Base-by-base conservation (phyloP, 306 rosid genomes). In the Vachellia pachyceras region DNA sequence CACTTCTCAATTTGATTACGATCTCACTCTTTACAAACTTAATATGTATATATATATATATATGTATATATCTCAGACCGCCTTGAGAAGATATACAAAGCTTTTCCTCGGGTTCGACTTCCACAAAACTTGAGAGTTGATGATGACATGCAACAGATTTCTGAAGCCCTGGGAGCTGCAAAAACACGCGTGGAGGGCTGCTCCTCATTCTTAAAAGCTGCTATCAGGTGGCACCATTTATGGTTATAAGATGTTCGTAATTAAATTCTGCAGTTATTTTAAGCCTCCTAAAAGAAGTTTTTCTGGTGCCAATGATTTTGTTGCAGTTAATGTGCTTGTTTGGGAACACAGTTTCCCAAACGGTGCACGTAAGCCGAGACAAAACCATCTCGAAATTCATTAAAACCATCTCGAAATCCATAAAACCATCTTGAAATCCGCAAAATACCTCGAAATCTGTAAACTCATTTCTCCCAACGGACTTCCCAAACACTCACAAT, bases 161-260 rank as follows among this genome's bases (percentile, higher is more conserved):
- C 99, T 57, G 99, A 96, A 84, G 94, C 88, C 42, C 84, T 96
- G 80, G 97, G 92, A 78, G 84, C 88, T 17, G 98, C 99, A 67
- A 93, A 89, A 85, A 91, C 82, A 44, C 92, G 97, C 79, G 97
- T 90, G 15, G 99, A 95, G 54, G 92, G 98, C 66, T 96, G 99
- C 83, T 90, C 94, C 23, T 91, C 98, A 13, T 96, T 96, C 86
- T 82, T 96, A 77, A 96, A 90, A 85, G 97, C 97, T 85, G 98
- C 99, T 76, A 81, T 96, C 39, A 92, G 71, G 99, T 96, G 87
- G 86, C 90, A 14, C 65, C 65, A 77, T 76, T 18, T 37, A 1
- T 54, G 41, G 25, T 42, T 65, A 68, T 65, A 49, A 80, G 29
- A 58, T 64, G 11, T 57, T 77, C 35, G 39, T 15, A 33, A 66